phyloP scores from a whole-genome alignment of 2,329 filamentous ascomycete genomes.

The Hypocrella siamensis region DNA sequence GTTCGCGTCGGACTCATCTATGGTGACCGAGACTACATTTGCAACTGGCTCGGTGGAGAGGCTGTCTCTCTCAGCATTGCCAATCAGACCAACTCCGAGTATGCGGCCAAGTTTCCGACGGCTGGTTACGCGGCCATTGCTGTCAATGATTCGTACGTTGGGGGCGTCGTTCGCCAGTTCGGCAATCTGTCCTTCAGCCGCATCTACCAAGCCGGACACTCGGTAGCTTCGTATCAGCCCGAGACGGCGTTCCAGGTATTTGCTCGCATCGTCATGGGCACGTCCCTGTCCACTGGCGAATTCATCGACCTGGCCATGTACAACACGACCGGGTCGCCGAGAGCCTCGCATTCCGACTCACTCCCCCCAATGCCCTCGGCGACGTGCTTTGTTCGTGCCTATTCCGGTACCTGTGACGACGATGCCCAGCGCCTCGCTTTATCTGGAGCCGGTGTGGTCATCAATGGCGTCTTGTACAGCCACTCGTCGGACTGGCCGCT shows the following conservation, averaged over 20 bases:
- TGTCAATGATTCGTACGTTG: slow-evolving; percentile 52
- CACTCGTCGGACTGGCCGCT: slow-evolving; percentile 25
- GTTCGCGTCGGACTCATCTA: slow-evolving; percentile 60
- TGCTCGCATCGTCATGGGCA: slow-evolving; percentile 40
- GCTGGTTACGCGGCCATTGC: slow-evolving; percentile 61
- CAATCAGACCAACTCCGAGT: slow-evolving; percentile 26
- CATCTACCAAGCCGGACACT: slow-evolving; percentile 51
- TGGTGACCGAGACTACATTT: slow-evolving; percentile 47
- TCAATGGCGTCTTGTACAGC: slow-evolving; percentile 41
- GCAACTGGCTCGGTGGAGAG: slow-evolving; percentile 61
- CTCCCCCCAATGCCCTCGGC: slow-evolving; percentile 29
- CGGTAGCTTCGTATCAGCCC: slow-evolving; percentile 45
- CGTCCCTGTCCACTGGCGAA: slow-evolving; percentile 39
- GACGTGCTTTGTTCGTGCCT: slow-evolving; percentile 45
- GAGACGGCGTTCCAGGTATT: slow-evolving; percentile 44
- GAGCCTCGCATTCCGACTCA: slow-evolving; percentile 29
- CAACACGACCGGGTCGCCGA: slow-evolving; percentile 42
- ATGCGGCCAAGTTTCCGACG: slow-evolving; percentile 38
- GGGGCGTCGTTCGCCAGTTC: slow-evolving; percentile 59
- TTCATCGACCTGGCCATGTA: slow-evolving; percentile 34
- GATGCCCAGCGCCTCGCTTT: slow-evolving; percentile 32
- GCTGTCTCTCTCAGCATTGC: slow-evolving; percentile 50
- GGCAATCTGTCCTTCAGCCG: slow-evolving; percentile 58
- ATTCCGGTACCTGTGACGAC: slow-evolving; percentile 33
- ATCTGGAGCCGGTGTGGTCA: slow-evolving; percentile 35